These are phyloP conservation scores for Marchantia polymorpha DNA, from an alignment of 225 moss, liverwort and hornwort species.

Conservation along the genomic window DNA sequence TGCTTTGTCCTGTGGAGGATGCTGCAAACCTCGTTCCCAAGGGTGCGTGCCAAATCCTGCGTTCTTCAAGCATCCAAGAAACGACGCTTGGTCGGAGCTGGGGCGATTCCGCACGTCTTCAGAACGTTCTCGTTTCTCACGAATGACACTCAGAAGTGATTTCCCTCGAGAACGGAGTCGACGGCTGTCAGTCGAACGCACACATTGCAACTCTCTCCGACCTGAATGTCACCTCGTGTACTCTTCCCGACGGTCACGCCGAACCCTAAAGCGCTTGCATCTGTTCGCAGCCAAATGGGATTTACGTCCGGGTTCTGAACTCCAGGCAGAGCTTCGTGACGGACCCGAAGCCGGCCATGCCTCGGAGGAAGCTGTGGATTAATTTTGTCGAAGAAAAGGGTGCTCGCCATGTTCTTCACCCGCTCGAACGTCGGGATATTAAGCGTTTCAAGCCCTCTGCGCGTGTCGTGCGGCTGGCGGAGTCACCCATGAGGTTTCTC, in stretches of 20 bases:
- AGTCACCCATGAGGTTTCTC: slow-evolving; percentile 43
- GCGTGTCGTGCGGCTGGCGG: background rate
- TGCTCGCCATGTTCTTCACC: background rate
- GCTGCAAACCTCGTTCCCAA: background rate
- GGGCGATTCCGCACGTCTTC: background rate
- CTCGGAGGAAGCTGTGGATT: background rate
- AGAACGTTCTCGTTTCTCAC: too few relatives aligned
- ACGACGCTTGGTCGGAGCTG: background rate
- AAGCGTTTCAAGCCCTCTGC: background rate
- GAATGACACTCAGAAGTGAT: too few relatives aligned
- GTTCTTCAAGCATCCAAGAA: too few relatives aligned
- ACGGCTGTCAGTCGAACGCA: too few relatives aligned
- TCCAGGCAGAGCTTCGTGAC: background rate
- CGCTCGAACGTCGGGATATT: background rate
- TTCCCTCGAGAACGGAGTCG: too few relatives aligned
- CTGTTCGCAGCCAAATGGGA: background rate
- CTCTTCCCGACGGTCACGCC: slow-evolving; percentile 3
- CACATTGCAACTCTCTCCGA: too few relatives aligned
- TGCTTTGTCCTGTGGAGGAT: background rate
- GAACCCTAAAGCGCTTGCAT: slow-evolving; percentile 4
- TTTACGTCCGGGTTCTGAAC: background rate
- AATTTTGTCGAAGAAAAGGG: background rate
- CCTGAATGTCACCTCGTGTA: background rate
- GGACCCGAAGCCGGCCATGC: background rate
- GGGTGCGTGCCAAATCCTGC: background rate